A percentile compares a stretch with the other conserved stretches of the same genome.
Conservation (phyloP, 805 yeast genomes). For the Gaillardinia entomophila region DNA sequence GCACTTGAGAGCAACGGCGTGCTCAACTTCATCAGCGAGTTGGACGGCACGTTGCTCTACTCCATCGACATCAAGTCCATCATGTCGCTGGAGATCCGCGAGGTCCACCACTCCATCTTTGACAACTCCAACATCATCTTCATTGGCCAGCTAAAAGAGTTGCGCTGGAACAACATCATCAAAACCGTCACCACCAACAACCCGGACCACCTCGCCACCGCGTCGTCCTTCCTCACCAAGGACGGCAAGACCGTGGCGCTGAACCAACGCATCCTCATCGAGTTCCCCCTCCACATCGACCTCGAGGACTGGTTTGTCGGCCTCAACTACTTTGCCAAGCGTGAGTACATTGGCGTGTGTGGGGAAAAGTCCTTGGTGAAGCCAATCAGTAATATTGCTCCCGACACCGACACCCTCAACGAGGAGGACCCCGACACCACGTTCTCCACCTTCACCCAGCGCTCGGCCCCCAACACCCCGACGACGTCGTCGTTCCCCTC, state of each 20-base stretch:
- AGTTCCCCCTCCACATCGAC: slow-evolving; percentile 63
- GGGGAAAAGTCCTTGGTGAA: not conserved
- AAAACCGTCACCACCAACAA: slow-evolving; percentile 23
- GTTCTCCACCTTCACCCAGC: slow-evolving; percentile 1
- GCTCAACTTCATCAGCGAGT: slow-evolving; percentile 54
- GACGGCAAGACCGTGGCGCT: slow-evolving; percentile 30
- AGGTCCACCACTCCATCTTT: slow-evolving; percentile 57
- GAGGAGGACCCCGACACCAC: slow-evolving; percentile 3
- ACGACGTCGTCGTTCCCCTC: slow-evolving; percentile 1
- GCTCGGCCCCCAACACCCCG: not conserved
- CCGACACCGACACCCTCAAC: not conserved
- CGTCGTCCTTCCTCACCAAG: slow-evolving; percentile 17
- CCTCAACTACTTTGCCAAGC: slow-evolving; percentile 53
- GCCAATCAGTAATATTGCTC: not conserved
- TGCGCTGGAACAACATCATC: slow-evolving; percentile 40
- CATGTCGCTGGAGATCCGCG: slow-evolving; percentile 56
- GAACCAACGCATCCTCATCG: slow-evolving; percentile 44
- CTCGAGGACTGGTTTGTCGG: slow-evolving; percentile 76
- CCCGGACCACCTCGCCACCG: slow-evolving; percentile 9
- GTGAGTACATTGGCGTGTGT: slow-evolving; percentile 44
- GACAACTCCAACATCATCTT: slow-evolving; percentile 54
- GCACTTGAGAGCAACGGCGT: slow-evolving; percentile 59
- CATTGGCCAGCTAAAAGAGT: slow-evolving; percentile 49
- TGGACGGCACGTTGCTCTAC: slow-evolving; percentile 58
- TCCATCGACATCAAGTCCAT: slow-evolving; percentile 50